A percentile compares a stretch with the other conserved stretches of the same genome.
phyloP scores from a whole-genome alignment of 164 flowering plant genomes.

The Sedum album region DNA sequence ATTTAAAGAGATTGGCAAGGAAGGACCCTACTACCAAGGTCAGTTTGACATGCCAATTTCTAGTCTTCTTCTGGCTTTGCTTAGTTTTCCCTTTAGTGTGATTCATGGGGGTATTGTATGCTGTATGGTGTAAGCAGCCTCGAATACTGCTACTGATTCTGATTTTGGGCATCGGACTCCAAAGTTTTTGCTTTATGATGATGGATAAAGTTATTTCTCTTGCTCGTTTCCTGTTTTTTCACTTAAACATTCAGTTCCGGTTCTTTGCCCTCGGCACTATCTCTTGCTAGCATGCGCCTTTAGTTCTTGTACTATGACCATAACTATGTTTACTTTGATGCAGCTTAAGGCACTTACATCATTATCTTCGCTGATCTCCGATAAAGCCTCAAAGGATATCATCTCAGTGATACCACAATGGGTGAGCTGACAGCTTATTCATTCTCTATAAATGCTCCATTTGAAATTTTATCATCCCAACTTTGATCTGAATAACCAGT shows the following conservation, averaged over 20 bases:
- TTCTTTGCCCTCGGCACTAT: background rate
- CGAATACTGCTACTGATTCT: too few species aligned
- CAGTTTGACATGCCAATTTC: background rate
- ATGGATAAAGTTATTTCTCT: background rate
- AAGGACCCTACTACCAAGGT: constrained; percentile 96
- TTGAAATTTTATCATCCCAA: background rate
- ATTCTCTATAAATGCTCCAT: background rate
- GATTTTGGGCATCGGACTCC: too few species aligned
- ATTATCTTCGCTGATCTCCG: constrained; percentile 49
- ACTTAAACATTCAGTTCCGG: background rate
- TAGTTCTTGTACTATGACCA: background rate
- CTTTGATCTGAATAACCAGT: background rate
- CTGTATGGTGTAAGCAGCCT: too few species aligned
- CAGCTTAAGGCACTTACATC: constrained; percentile 91
- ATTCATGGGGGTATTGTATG: background rate
- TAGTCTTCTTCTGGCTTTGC: background rate
- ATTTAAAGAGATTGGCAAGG: constrained; percentile 78
- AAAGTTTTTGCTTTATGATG: too few species aligned
- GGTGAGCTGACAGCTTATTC: constrained; percentile 34
- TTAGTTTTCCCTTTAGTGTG: background rate
- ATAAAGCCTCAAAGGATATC: constrained; percentile 61
- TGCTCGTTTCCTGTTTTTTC: background rate
- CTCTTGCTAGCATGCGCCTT: background rate
- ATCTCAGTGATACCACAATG: constrained; percentile 70
- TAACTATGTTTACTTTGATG: constrained; percentile 7